phyloP scores from a whole-genome alignment of 768 basidiomycete species.

The Hygrophorus pudorinus region DNA sequence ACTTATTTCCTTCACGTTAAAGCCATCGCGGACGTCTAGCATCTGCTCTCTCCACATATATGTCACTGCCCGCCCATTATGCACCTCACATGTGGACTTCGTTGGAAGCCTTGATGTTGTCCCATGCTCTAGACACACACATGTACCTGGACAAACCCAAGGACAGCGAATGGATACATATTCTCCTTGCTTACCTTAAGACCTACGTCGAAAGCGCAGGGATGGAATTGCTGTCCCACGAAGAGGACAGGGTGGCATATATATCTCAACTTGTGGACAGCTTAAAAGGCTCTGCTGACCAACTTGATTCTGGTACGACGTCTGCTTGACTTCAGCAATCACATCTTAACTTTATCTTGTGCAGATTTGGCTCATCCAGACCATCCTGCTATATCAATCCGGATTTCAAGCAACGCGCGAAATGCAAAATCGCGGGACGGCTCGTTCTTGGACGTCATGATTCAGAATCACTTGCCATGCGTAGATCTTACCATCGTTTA shows the following conservation, averaged over 20 bases:
- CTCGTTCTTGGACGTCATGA: slow-evolving; percentile 43
- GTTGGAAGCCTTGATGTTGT: slow-evolving; percentile 71
- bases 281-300: slow-evolving; percentile 37
- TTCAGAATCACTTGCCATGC: slow-evolving; percentile 65
- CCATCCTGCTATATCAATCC: slow-evolving; percentile 57
- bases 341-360: slow-evolving; percentile 1
- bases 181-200: slow-evolving; percentile 67
- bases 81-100: slow-evolving; percentile 75
- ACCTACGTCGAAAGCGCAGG: slow-evolving; percentile 49
- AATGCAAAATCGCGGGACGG: slow-evolving; percentile 58
- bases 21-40: slow-evolving; percentile 61
- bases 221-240: slow-evolving; percentile 42
- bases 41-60: slow-evolving; percentile 59
- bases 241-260: slow-evolving; percentile 42
- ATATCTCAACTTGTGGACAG: slow-evolving; percentile 38
- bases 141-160: slow-evolving; percentile 40
- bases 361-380: slow-evolving; percentile 59
- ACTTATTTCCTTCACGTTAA: neutral
- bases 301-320: slow-evolving; percentile 45
- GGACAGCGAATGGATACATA: slow-evolving; percentile 75
- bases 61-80: slow-evolving; percentile 80
- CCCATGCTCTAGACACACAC: slow-evolving; percentile 63
- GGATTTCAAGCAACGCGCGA: slow-evolving; percentile 34
- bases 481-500: slow-evolving; percentile 33
- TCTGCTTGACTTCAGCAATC: neutral